Evolutionary conservation across 768 basidiomycete species (phyloP), one percentile per base, ranked within the genome.

Genomic region (Mycena rosella): DNA sequence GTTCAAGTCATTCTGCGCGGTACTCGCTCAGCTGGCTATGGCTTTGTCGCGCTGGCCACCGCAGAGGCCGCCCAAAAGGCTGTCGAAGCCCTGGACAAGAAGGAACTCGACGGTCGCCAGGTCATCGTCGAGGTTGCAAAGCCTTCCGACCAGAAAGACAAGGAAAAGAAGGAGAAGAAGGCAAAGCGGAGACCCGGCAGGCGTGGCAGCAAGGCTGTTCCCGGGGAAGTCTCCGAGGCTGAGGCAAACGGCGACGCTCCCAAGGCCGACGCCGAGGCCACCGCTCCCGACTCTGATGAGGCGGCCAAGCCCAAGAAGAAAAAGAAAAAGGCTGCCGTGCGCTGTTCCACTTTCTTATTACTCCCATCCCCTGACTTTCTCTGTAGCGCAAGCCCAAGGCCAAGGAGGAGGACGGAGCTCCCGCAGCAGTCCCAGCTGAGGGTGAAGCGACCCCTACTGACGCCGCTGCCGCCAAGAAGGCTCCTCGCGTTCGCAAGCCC

Each of bases 51-150:
- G 73, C 85, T 96, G 80, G 82, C 87, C 77, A 91, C 86, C 79
- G 84, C 84, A 78, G 94, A 93, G 81, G 93, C 95, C 77, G 94
- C 92, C 69, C 86, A 94, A 83, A 88, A 89, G 80, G 96, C 96
- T 68, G 93, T 96, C 79, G 90, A 94, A 69, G 80, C 84, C 74
- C 92, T 97, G 77, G 85, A 96, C 88, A 91, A 92, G 84, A 86
- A 89, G 79, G 92, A 95, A 82, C 92, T 97, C 81, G 92, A 95
- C 73, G 93, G 92, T 72, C 94, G 96, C 80, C 84, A 83, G 79
- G 90, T 97, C 77, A 92, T 96, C 82, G 86, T 96, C 82, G 94
- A 97, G 87, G 84, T 96, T 79, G 96, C 96, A 78, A 96, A 95
- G 85, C 95, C 95, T 69, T 85, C 90, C 66, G 93, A 94, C 72